Evolutionary conservation across 345 rosid genomes (phyloP), one percentile per base, ranked within the genome.

Genomic region (Dimocarpus longan): DNA sequence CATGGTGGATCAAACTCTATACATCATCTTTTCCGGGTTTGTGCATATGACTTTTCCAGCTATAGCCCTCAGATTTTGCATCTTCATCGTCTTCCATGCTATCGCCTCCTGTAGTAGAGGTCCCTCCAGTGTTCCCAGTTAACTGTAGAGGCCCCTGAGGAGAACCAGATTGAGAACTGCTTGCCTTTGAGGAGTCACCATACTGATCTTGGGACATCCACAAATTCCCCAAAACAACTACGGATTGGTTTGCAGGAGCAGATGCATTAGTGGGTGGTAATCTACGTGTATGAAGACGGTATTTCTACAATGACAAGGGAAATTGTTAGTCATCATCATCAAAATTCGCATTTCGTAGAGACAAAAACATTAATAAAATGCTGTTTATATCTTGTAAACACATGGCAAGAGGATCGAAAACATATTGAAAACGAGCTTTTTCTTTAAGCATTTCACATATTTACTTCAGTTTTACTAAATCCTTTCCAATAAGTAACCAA

Each of bases 141-240:
- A 91, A 80, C 73, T 93, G 94, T 76, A 96, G 87, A 43, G 97
- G 98, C 57, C 97, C 95, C 78, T 93, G 91, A 24, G 99, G 95
- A 48, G 99, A 93, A 62, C 85, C 87, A 1, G 94, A 91, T 24
- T 90, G 88, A 21, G 91, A 83, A 79, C 86, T 79, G 77, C 89
- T 85, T 52, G 80, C 88, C 83, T 87, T 94, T 22, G 86, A 76
- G 69, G 90, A 83, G 22, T 84, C 91, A 79, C 87, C 84, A 46
- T 79, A 85, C 54, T 84, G 91, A 76, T 91, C 88, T 80, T 82
- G 87, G 68, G 90, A 71, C 81, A 85, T 82, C 93, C 92, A 91
- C 77, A 91, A 82, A 32, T 80, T 86, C 83, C 88, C 93, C 82
- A 89, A 79, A 81, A 86, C 87, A 86, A 86, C 87, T 2, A 42